Percentiles rank a stretch among this genome's conserved stretches.
phyloP scores from a whole-genome alignment of 306 rosid genomes.

The Erythrophleum fordii region DNA sequence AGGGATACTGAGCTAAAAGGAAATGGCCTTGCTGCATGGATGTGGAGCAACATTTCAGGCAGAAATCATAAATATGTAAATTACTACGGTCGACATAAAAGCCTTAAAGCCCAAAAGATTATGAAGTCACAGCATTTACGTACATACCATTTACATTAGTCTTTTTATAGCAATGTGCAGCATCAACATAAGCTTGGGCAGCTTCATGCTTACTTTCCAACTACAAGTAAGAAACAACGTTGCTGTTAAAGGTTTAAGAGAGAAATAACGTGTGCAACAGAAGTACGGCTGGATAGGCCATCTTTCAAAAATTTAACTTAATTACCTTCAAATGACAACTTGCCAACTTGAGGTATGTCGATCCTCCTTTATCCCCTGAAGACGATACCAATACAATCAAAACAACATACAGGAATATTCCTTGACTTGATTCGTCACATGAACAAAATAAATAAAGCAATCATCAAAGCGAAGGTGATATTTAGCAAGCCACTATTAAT shows the following conservation, averaged over 20 bases:
- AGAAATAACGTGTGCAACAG: not conserved
- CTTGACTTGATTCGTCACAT: not conserved
- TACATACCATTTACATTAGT: slow-evolving; percentile 65
- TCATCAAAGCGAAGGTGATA: slow-evolving; percentile 7
- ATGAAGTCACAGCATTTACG: slow-evolving; percentile 7
- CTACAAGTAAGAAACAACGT: slow-evolving; percentile 50
- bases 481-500: not conserved
- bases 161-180: slow-evolving; percentile 93
- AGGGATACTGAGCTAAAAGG: not conserved
- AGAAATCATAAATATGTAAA: slow-evolving; percentile 6
- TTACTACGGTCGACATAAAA: not conserved
- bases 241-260: slow-evolving; percentile 3
- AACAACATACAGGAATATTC: slow-evolving; percentile 16
- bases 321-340: slow-evolving; percentile 88
- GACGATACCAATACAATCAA: slow-evolving; percentile 33
- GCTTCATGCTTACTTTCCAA: slow-evolving; percentile 96
- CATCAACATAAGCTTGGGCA: slow-evolving; percentile 89
- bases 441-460: slow-evolving; percentile 14
- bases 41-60: not conserved
- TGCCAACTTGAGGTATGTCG: slow-evolving; percentile 72
- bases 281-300: slow-evolving; percentile 9
- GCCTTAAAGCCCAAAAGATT: not conserved
- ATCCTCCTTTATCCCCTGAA: slow-evolving; percentile 89
- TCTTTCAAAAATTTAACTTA: slow-evolving; percentile 30
- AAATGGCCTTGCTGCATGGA: slow-evolving; percentile 21